Evolutionary conservation across 176 grass and related monocot genomes (phyloP).

Genomic region (Alopecurus myosuroides): DNA sequence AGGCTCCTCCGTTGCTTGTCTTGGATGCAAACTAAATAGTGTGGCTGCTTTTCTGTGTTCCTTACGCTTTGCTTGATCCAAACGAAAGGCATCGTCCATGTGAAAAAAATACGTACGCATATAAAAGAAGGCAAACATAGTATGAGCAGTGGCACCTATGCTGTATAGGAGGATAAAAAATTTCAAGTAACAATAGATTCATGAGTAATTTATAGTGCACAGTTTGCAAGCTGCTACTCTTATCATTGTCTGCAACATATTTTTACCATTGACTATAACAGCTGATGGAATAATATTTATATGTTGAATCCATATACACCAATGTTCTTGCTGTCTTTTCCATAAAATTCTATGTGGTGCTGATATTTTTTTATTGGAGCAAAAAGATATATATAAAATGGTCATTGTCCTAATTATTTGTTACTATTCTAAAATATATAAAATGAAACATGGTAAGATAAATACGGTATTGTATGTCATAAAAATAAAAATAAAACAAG

Average conservation of each 20-base stretch:
- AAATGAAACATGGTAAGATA: neutral
- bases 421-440: neutral
- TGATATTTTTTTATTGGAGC: neutral
- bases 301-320: neutral
- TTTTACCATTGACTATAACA: neutral
- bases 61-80: conserved; percentile 23
- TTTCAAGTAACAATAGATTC: neutral
- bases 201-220: neutral
- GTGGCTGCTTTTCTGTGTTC: neutral
- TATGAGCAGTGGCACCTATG: neutral
- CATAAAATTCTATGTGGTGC: neutral
- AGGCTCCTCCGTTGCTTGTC: neutral
- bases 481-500: neutral
- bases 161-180: neutral
- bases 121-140: neutral
- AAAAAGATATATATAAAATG: neutral
- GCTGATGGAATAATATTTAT: neutral
- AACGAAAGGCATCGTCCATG: neutral
- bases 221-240: neutral
- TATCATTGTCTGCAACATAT: too few relatives aligned
- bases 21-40: neutral
- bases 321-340: neutral
- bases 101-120: neutral
- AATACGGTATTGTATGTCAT: neutral
- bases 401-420: neutral